Base-by-base conservation (phyloP, 495 filamentous ascomycete species). In the Hypoxylon cercidicola region DNA sequence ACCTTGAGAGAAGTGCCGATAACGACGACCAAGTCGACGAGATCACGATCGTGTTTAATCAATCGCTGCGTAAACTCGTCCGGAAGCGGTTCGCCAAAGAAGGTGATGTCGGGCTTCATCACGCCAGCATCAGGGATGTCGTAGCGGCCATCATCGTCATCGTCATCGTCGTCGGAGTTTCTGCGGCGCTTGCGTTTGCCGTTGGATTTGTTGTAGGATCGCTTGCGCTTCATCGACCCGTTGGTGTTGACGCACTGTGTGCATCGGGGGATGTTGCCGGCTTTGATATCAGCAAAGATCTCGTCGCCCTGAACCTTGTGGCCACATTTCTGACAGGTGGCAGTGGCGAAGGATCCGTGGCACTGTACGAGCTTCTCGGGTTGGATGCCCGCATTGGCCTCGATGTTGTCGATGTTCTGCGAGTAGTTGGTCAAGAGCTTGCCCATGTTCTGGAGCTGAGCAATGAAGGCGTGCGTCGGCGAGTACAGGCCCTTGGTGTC, bases 91-190 rank as follows among this genome's bases (percentile, higher is more conserved):
- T 99, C 95, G 44, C 94, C 95, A 69, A 98, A 98, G 84, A 99
- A 98, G 3, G 91, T 97, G 69, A 99, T 98, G 75, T 97, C 95
- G 13, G 95, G 95, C 82, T 98, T 99, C 94, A 98, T 97, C 66
- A 99, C 88, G 13, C 96, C 95, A 4, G 89, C 85, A 89, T 43
- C 81, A 23, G 86, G 85, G 32, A 90, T 86, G 50, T 89, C 84
- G 62, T 85, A 85, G 25, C 92, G 89, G 55, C 88, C 87, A 39
- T 89, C 89, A 61, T 85, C 88, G 52, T 89, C 87, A 12, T 85
- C 84, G 12, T 85, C 84, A 19, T 82, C 76, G 19, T 79, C 77
- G 30, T 72, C 47, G 5, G 77, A 56, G 66, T 89, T 93, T 62
- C 79, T 77, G 13, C 92, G 90, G 0, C 95, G 88, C n/a, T 86